Base-by-base conservation (phyloP, 805 yeast genomes). In the Barnettozyma salicaria region DNA sequence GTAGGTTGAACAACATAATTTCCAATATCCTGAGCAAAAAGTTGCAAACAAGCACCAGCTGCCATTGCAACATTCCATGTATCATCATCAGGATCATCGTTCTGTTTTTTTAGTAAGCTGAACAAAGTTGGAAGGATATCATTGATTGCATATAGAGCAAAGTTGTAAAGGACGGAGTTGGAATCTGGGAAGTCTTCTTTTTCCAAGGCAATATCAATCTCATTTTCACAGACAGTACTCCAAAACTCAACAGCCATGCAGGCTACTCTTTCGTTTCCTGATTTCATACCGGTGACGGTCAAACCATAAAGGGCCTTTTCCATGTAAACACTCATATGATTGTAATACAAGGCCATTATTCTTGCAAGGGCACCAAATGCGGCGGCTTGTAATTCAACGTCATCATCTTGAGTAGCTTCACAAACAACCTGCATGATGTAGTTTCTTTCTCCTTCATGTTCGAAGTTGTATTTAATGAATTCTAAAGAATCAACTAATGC, bases 201-300 rank as follows among this genome's bases (percentile, higher is more conserved):
- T 55, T 79, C 85, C 41, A 75, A 61, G 13, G 82, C 76, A 42
- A 85, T 78, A 45, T 86, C 96, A 45, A 84, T 70, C 62, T 92
- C 98, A 56, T 83, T 96, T 65, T 92, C 98, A 67, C 97, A 89
- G n/a, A 92, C 92, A n/a, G 98, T 87, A 42, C 90, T 79, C 98
- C 98, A 92, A 60, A 92, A 90, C 65, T 92, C 98, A 40, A 92
- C 92, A 21, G 98, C 97, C 97, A 90, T 89, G 57, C 97, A 87
- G 1, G 96, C 82, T 21, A 92, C 97, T 51, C 76, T 76, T 52
- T 84, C 95, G 63, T 86, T 82, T 6, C 53, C 48, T 40, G 87
- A 80, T 61, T 80, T 80, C 96, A 92, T 92, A 30, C 97, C 97
- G 16, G 79, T 64, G 30, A 90, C 88, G 5, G 97, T 89, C 41